These are phyloP conservation scores for Cytospora chrysosperma DNA, from an alignment of 2,329 filamentous ascomycete genomes.

Conservation along the genomic window DNA sequence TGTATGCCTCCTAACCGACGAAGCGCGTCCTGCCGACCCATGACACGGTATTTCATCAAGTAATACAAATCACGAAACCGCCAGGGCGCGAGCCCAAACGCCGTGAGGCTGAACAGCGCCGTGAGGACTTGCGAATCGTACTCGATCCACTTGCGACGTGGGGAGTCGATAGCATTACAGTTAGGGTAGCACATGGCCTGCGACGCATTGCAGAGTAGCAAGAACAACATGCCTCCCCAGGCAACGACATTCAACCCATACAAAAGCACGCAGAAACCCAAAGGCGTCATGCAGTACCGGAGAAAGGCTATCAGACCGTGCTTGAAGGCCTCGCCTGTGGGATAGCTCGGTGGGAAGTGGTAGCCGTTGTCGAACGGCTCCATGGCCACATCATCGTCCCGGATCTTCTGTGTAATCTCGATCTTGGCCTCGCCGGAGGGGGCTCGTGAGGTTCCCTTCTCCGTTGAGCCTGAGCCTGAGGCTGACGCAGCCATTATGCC, in stretches of 20 bases:
- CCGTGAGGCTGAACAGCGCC: constrained; percentile 82
- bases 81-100: constrained; percentile 83
- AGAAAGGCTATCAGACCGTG: constrained; percentile 63
- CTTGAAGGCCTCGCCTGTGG: constrained; percentile 57
- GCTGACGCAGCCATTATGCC: neutral
- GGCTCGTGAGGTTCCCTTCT: constrained; percentile 6
- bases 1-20: constrained; percentile 73
- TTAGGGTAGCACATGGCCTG: constrained; percentile 70
- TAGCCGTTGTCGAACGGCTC: constrained; percentile 61
- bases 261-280: constrained; percentile 74
- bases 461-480: neutral
- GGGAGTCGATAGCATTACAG: constrained; percentile 72
- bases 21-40: constrained; percentile 54
- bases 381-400: constrained; percentile 30
- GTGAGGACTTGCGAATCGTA: constrained; percentile 81
- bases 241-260: constrained; percentile 82
- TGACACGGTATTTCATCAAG: constrained; percentile 62
- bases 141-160: constrained; percentile 82
- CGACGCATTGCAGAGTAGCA: constrained; percentile 73
- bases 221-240: constrained; percentile 89
- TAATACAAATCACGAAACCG: constrained; percentile 78
- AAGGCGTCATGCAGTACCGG: constrained; percentile 71
- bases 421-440: constrained; percentile 30
- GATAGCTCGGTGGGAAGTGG: constrained; percentile 61
- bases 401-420: constrained; percentile 11